These are phyloP conservation scores for Anisodus acutangulus DNA, from an alignment of 257 asterid species.

Conservation along the genomic window DNA sequence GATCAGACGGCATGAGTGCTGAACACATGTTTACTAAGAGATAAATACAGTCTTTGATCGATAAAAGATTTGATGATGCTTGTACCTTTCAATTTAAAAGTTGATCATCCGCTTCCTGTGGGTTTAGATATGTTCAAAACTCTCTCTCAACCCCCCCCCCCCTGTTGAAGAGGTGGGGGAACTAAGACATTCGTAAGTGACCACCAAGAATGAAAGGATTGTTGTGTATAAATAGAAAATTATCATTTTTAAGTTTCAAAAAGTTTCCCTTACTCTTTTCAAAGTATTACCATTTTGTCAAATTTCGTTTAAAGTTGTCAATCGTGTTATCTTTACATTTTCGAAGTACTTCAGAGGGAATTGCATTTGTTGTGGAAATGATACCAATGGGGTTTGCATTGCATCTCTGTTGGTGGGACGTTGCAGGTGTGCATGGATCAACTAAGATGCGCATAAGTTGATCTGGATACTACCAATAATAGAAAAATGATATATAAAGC, in stretches of 20 bases:
- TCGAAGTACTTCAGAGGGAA: neutral
- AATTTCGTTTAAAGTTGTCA: neutral
- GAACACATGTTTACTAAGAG: too few relatives aligned
- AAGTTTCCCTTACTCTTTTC: neutral
- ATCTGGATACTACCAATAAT: too few relatives aligned
- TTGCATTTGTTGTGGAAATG: neutral
- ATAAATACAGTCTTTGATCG: neutral
- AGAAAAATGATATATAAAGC: neutral
- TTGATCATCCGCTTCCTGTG: neutral
- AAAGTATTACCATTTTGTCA: neutral
- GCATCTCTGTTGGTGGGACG: neutral
- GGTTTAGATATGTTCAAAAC: neutral
- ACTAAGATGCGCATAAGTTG: too few relatives aligned
- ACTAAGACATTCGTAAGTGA: neutral
- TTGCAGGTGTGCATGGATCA: neutral
- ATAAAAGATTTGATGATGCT: neutral
- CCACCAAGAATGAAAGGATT: neutral
- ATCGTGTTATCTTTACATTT: neutral
- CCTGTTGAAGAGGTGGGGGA: neutral
- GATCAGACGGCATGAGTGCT: neutral
- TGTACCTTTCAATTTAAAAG: neutral
- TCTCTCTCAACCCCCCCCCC: neutral
- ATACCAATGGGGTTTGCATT: neutral
- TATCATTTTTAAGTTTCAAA: neutral
- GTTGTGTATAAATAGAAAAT: neutral